Evolutionary conservation across 768 basidiomycete genomes (phyloP), one percentile per base, ranked within the genome.

Genomic region (Vishniacozyma victoriae): DNA sequence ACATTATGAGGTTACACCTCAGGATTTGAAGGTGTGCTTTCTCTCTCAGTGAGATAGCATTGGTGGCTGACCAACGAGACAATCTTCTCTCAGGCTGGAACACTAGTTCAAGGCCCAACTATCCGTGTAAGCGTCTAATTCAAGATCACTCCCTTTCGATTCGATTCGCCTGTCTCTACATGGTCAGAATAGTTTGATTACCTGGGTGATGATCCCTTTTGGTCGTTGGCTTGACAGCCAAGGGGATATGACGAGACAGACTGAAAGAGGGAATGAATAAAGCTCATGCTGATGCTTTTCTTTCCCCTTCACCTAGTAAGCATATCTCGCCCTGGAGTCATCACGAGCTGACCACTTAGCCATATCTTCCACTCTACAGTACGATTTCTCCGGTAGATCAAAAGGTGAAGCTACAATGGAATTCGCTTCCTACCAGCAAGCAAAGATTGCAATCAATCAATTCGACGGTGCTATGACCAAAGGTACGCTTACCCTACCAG

Each of bases 361-460:
- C 9, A 9, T 9, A 33, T n/a, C 29, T 75, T 76, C 68, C 80
- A 22, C 25, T 46, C 37, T 20, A 48, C 58, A 95, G 91, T 95
- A 91, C 77, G 91, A 95, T 76, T 84, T 86, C 70, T 92, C 90
- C 62, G 91, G 91, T 59, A 86, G 91, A 70, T 93, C 91, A 38
- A 82, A 80, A 16, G 91, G 91, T 51, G 78, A 81, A 59, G 91
- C 85, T 49, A 79, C 82, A 59, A 76, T 95, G 69, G 78, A 82
- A 7, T 93, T 83, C 74, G 85, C 87, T 73, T 87, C 82, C 2
- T 60, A 79, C 15, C 77, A 79, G 46, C 86, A 93, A 70, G 91
- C 91, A 26, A 81, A 82, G 31, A 77, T 79, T 50, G 90, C 89
- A 45, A 87, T 87, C 74, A 84, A 83, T 54, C 83, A 86, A 56